A percentile compares a stretch with the other conserved stretches of the same genome.
These are phyloP conservation scores for Populus nigra DNA, from an alignment of 345 rosid genomes.

Conservation along the genomic window DNA sequence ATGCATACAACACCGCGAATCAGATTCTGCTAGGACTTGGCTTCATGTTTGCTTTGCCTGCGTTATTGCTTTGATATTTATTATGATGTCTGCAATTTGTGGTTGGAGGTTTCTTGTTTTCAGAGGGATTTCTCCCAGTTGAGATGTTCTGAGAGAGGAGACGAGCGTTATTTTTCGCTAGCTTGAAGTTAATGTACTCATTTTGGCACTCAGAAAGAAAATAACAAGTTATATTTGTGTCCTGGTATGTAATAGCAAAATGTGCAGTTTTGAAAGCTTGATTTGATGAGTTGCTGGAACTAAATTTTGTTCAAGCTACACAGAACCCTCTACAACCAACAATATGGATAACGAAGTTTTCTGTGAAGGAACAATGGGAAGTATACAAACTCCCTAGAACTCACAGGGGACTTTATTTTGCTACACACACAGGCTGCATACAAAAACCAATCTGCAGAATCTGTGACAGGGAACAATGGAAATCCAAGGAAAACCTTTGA, in stretches of 20 bases:
- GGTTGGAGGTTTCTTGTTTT: background rate
- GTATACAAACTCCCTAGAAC: too few relatives aligned
- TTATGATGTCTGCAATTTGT: background rate
- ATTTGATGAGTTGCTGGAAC: background rate
- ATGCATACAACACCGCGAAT: slow-evolving; percentile 25
- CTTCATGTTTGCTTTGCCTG: slow-evolving; percentile 31
- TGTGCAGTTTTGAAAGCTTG: background rate
- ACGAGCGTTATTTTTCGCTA: background rate
- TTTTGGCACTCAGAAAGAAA: background rate
- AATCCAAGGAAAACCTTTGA: too few relatives aligned
- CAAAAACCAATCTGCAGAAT: too few relatives aligned
- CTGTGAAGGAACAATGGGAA: too few relatives aligned
- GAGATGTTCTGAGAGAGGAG: background rate
- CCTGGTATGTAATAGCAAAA: background rate
- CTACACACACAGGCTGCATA: too few relatives aligned
- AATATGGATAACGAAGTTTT: too few relatives aligned
- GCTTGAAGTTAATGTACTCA: background rate
- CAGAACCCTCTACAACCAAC: background rate
- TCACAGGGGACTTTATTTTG: too few relatives aligned
- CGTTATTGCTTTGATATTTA: slow-evolving; percentile 26
- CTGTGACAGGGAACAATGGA: too few relatives aligned
- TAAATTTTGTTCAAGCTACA: background rate
- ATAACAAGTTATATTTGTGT: background rate
- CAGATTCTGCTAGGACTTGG: slow-evolving; percentile 34
- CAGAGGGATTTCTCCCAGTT: background rate